Conservation (phyloP, 768 basidiomycete species). For the Rhizopogon rudus region DNA sequence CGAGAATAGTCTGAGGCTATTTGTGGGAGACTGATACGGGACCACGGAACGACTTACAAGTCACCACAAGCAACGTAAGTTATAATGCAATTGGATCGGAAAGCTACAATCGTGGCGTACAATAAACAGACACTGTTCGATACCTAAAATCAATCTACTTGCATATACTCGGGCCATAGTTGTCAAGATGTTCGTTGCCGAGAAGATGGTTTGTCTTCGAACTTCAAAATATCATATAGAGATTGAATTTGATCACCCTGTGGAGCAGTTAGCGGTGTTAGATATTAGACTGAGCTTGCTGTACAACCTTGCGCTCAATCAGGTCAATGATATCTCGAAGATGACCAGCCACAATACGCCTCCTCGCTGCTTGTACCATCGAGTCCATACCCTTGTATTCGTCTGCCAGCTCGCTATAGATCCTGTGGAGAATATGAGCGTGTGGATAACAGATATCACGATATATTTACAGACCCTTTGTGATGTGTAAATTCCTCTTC, state of each 20-base stretch:
- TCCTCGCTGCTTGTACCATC: constrained; percentile 70
- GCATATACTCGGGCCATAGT: neutral
- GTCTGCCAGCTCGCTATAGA: constrained; percentile 87
- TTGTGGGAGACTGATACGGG: too few relatives aligned
- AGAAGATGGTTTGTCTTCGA: constrained; percentile 56
- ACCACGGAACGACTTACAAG: neutral
- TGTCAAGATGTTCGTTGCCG: neutral
- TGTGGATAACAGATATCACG: neutral
- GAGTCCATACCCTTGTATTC: constrained; percentile 91
- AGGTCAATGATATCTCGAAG: constrained; percentile 88
- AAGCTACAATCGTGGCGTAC: neutral
- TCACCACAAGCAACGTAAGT: neutral
- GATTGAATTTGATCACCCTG: constrained; percentile 95
- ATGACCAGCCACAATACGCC: constrained; percentile 85
- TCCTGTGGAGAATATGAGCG: constrained; percentile 41
- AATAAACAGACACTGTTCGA: neutral
- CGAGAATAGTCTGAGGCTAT: too few relatives aligned
- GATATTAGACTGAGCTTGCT: constrained; percentile 5
- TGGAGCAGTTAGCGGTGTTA: constrained; percentile 6
- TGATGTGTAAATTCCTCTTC: constrained; percentile 96
- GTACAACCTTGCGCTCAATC: constrained; percentile 80
- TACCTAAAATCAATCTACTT: neutral
- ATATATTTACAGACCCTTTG: constrained; percentile 62
- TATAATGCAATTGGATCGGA: neutral
- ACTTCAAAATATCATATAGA: constrained; percentile 76